Conservation (phyloP, 108 stramenopile species). For the Cyclotella sp. region DNA sequence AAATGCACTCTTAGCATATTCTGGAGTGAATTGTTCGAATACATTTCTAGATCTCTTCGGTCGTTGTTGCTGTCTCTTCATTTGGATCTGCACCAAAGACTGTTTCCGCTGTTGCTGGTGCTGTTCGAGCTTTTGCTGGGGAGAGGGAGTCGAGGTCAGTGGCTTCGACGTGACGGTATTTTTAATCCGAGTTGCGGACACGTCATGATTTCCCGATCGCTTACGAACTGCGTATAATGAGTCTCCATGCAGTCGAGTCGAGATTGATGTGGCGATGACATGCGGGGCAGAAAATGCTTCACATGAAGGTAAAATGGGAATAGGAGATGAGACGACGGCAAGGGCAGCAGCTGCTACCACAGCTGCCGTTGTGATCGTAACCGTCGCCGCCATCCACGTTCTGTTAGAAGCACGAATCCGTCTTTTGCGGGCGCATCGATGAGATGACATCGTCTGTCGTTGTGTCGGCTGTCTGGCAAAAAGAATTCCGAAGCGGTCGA, state of each 20-base stretch:
- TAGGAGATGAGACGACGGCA: not conserved
- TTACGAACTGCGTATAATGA: slow-evolving; percentile 19
- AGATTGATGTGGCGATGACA: not conserved
- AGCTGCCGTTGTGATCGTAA: not conserved
- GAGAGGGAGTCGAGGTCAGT: not conserved
- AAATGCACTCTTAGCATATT: slow-evolving; percentile 22
- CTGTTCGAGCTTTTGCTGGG: slow-evolving; percentile 1
- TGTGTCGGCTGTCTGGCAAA: not conserved
- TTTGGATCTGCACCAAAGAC: not conserved
- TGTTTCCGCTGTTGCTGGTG: slow-evolving; percentile 11
- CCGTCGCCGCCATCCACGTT: not conserved
- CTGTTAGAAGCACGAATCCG: not conserved
- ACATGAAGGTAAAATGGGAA: not conserved
- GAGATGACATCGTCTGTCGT: not conserved
- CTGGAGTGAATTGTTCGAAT: slow-evolving; percentile 48
- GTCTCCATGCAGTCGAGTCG: not conserved
- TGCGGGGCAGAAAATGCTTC: not conserved
- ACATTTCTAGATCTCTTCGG: slow-evolving; percentile 27
- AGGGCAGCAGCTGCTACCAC: not conserved
- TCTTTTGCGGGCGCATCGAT: not conserved
- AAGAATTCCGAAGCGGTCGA: not conserved
- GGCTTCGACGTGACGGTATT: not conserved
- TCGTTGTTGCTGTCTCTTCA: slow-evolving; percentile 1
- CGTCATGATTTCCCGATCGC: slow-evolving; percentile 36
- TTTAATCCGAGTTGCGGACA: not conserved